Base-by-base conservation (phyloP, 2,329 filamentous ascomycete genomes). In the Cercospora beticola region DNA sequence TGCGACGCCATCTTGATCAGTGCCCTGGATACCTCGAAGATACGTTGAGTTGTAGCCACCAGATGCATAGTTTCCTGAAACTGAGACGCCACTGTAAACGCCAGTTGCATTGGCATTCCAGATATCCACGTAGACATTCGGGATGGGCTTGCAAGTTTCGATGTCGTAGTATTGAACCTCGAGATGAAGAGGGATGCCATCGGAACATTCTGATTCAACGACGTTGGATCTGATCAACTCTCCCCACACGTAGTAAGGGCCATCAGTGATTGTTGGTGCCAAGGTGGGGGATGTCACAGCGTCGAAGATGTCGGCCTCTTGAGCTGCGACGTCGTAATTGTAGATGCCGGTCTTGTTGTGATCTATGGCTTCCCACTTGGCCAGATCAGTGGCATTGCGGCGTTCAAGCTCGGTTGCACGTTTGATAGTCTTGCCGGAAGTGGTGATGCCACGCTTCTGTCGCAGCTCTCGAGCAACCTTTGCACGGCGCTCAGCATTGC, bases 51-150 rank as follows among this genome's bases (percentile, higher is more conserved):
- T 72, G 43, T 81, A 68, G 66, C 78, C 78, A 59, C 74, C 76
- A 5, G 64, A 28, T 28, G 65, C 67, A 12, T 75, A 74, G 73
- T 78, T 77, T 21, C 78, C 79, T 26, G 66, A 71, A 31, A 63
- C 70, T 28, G 64, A 62, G 56, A 72, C 63, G 60, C 82, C 82
- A 5, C 76, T 80, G 75, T 84, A 84, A n/a, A 83, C 80, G 33
- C 82, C 82, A 2, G 82, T 83, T 9, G 82, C 73, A 72, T 84
- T 84, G 76, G 79, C 80, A 70, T 83, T 78, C 82, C 82, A 84
- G 43, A 82, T 77, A 68, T 84, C 82, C 8, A 83, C 70, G 66
- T 81, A 79, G 14, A 82, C 76, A 2, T 83, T 75, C 4, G 80
- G 76, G 3, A 84, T 74, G 4, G 81, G 78, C 68, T 80, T 72